Evolutionary conservation across 148 eudicot genomes (phyloP).

Genomic region (Rhododendron griersonianum): DNA sequence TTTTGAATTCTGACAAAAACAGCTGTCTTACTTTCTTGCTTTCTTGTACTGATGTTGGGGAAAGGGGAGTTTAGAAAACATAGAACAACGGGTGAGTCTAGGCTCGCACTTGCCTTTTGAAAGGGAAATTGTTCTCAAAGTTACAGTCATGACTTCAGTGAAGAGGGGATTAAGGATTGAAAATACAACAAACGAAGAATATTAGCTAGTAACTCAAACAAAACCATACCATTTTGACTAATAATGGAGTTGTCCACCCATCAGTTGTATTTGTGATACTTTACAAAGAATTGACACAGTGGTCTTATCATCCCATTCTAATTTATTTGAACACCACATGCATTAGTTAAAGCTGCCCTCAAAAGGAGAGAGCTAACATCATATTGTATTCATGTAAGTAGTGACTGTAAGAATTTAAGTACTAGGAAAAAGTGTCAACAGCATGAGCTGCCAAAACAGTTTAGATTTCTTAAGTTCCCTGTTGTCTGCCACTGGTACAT

Average conservation of each 20-base stretch:
- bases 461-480: slow-evolving; percentile 24
- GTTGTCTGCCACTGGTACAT: slow-evolving; percentile 85
- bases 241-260: background rate
- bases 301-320: no score
- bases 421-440: slow-evolving; percentile 2
- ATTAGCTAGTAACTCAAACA: background rate
- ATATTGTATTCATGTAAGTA: background rate
- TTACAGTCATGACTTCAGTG: background rate
- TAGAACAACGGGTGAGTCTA: background rate
- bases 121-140: background rate
- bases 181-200: background rate
- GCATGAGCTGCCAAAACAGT: slow-evolving; percentile 25
- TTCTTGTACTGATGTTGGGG: background rate
- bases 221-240: background rate
- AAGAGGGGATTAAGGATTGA: background rate
- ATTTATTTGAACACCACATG: no score
- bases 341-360: no score
- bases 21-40: background rate
- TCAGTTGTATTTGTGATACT: no score
- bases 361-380: no score
- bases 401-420: background rate
- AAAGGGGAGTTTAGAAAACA: background rate
- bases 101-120: background rate
- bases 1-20: background rate
- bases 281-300: no score